phyloP scores from a whole-genome alignment of 495 filamentous ascomycete species.

The Neurospora tetraspora region DNA sequence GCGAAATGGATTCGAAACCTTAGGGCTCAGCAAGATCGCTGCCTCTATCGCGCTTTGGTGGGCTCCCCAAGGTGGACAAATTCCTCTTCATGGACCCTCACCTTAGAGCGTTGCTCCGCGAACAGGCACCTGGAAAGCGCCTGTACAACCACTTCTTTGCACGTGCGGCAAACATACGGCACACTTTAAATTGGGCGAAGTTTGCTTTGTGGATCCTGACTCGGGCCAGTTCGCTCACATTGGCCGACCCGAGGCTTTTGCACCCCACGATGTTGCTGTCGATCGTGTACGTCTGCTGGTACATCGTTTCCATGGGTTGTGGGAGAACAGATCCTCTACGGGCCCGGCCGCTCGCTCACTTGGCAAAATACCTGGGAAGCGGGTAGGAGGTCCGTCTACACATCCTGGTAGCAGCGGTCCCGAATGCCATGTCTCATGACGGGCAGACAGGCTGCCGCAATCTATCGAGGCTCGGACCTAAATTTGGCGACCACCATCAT shows the following conservation, averaged over 20 bases:
- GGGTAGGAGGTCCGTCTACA: conserved; percentile 9
- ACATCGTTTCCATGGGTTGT: conserved; percentile 11
- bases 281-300: conserved; percentile 23
- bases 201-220: conserved; percentile 18
- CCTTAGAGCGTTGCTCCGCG: conserved; percentile 4
- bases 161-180: conserved; percentile 16
- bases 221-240: conserved; percentile 20
- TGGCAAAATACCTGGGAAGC: conserved; percentile 7
- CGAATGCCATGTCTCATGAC: conserved; percentile 12
- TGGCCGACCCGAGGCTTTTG: conserved; percentile 17
- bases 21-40: conserved; percentile 14
- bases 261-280: conserved; percentile 29
- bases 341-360: conserved; percentile 13
- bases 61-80: conserved; percentile 13
- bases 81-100: conserved; percentile 15
- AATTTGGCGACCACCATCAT: conserved; percentile 10
- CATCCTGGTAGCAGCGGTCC: conserved; percentile 4
- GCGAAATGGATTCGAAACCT: conserved; percentile 3
- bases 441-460: conserved; percentile 8
- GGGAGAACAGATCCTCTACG: conserved; percentile 6
- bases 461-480: conserved; percentile 4
- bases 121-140: conserved; percentile 11
- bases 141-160: conserved; percentile 15
- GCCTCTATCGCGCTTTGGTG: conserved; percentile 16
- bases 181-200: conserved; percentile 22